These are phyloP conservation scores for Starmera caribaea DNA, from an alignment of 805 yeast species.

Conservation along the genomic window DNA sequence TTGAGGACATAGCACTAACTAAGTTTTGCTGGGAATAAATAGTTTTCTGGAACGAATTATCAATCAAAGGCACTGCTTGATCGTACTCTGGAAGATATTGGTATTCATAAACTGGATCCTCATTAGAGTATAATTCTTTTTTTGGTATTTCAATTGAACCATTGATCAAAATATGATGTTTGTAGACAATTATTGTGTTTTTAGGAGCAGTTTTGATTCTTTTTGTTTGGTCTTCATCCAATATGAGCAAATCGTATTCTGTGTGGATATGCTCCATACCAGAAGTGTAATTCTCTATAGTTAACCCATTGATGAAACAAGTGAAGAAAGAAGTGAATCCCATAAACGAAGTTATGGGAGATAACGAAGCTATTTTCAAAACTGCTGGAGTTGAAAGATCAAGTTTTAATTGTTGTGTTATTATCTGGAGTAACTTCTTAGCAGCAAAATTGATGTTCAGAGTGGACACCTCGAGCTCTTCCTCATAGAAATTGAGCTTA, in stretches of 20 bases:
- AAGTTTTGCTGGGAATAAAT: constrained; percentile 42
- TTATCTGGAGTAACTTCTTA: constrained; percentile 14
- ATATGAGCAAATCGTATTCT: constrained; percentile 22
- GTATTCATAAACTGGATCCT: constrained; percentile 12
- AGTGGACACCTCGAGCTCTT: too few species aligned
- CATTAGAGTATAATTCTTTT: constrained; percentile 1
- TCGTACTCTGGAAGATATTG: constrained; percentile 21
- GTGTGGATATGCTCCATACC: constrained; percentile 19
- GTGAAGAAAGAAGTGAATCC: constrained; percentile 23
- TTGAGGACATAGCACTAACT: constrained; percentile 44
- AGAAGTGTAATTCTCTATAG: constrained; percentile 30
- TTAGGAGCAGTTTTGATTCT: too few species aligned
- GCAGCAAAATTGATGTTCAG: constrained; percentile 18
- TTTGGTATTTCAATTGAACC: too few species aligned
- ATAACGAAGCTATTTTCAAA: too few species aligned
- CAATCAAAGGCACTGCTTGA: constrained; percentile 22
- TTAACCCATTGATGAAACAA: constrained; percentile 31
- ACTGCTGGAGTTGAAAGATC: too few species aligned
- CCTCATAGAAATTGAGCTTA: too few species aligned
- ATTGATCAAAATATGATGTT: too few species aligned
- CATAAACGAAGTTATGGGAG: too few species aligned
- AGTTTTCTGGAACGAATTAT: constrained; percentile 20
- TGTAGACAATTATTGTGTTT: too few species aligned
- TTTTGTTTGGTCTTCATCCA: constrained; percentile 14
- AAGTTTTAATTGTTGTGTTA: neutral